phyloP scores from a whole-genome alignment of 208 protist species.

The Leishmania martiniquensis region DNA sequence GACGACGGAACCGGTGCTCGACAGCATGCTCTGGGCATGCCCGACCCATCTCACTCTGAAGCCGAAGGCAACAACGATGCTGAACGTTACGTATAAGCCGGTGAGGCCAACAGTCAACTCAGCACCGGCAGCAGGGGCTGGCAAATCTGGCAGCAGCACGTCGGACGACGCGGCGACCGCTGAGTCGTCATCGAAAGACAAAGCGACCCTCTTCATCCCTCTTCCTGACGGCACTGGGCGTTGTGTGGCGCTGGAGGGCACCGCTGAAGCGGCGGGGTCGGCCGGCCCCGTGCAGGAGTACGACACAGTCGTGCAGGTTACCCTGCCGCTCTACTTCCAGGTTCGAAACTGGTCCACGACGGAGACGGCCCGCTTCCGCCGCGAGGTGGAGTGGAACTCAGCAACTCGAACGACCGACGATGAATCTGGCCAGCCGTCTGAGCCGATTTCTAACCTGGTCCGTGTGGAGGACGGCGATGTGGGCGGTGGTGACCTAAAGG shows the following conservation, averaged over 20 bases:
- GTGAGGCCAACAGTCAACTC: conserved; percentile 59
- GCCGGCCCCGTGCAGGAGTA: conserved; percentile 38
- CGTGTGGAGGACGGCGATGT: background rate
- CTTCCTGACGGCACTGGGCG: conserved; percentile 90
- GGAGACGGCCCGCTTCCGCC: conserved; percentile 81
- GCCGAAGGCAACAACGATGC: conserved; percentile 54
- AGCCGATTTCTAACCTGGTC: conserved; percentile 3
- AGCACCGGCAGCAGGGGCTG: background rate
- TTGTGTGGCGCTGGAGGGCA: conserved; percentile 83
- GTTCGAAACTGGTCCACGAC: conserved; percentile 33
- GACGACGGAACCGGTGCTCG: conserved; percentile 86
- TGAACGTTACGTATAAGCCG: conserved; percentile 91
- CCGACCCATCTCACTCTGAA: conserved; percentile 75
- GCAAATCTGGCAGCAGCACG: background rate
- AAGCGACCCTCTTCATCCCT: conserved; percentile 92
- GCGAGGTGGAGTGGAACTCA: conserved; percentile 73
- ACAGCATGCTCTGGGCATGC: conserved; percentile 81
- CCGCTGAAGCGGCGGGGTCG: conserved; percentile 49
- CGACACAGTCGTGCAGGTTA: conserved; percentile 33
- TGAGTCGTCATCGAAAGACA: conserved; percentile 36
- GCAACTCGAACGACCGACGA: conserved; percentile 15
- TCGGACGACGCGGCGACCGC: background rate
- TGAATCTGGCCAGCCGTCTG: background rate
- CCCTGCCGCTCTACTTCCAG: conserved; percentile 20
- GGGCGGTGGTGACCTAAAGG: background rate